Base-by-base conservation (phyloP, 495 filamentous ascomycete species). In the Terfezia boudieri region DNA sequence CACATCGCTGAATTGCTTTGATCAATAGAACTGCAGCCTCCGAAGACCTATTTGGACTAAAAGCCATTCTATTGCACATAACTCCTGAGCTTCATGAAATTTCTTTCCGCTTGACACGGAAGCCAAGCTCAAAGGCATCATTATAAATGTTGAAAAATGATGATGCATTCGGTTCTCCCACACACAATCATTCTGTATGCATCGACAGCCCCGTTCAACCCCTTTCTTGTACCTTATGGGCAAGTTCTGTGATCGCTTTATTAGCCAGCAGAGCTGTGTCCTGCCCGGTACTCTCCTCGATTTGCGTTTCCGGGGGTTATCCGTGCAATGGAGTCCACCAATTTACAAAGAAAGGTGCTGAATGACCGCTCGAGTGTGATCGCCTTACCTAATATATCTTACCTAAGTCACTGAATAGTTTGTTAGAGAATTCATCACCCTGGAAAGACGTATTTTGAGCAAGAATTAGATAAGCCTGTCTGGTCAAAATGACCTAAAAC, bases 401-500 rank as follows among this genome's bases (percentile, higher is more conserved):
- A 56, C 57, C 57, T 37, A 59, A 51, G 23, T 56, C 57, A 43
- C 49, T 56, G 17, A 58, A 56, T 16, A 58, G 38, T 16, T 58
- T 58, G 49, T 58, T 58, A 8, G 57, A 58, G 20, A 58, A 55
- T 11, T 58, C 57, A 5, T 58, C 56, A 5, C 56, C 56, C 26
- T 26, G 26, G 26, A 26, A 26, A 2, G 26, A 26, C 26, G 26
- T n/a, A n/a, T n/a, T 5, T 26, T 26, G 26, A 5, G 26, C 26
- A 26, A 26, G 26, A 5, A 26, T 26, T 26, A 5, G 26, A 26
- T 26, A 26, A 26, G 26, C 2, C 26, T 26, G 26, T 26, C 2
- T 5, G 2, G 26, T 5, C 2, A 26, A 26, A 26, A 26, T 26
- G 26, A 26, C 26, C 26, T 5, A 26, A 26, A 26, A 26, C 26